phyloP scores from a whole-genome alignment of 805 yeast species.

The Cyberlindnera galapagoensis region DNA sequence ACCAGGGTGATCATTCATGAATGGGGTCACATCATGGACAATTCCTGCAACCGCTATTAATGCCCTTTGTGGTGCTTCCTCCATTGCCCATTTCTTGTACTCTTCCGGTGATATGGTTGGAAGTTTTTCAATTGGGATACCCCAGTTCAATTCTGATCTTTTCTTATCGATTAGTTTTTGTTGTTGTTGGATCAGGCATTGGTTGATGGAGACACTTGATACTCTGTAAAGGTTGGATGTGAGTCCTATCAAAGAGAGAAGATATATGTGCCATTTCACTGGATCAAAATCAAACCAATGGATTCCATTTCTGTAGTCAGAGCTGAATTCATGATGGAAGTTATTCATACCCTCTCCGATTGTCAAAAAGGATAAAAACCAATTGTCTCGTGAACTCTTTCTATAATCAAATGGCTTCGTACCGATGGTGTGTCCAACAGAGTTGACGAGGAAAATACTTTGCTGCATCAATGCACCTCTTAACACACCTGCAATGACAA shows the following conservation, averaged over 20 bases:
- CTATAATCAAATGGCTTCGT: slow-evolving; percentile 68
- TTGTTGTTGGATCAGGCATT: slow-evolving; percentile 71
- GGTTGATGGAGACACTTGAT: slow-evolving; percentile 43
- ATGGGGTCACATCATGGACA: slow-evolving; percentile 89
- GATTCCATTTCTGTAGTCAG: slow-evolving; percentile 75
- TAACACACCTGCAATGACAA: slow-evolving; percentile 70
- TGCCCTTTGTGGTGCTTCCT: slow-evolving; percentile 45
- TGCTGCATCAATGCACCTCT: slow-evolving; percentile 74
- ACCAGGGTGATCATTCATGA: slow-evolving; percentile 91
- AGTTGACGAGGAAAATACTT: slow-evolving; percentile 68
- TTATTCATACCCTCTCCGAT: slow-evolving; percentile 91
- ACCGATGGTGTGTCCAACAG: slow-evolving; percentile 76
- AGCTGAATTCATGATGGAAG: slow-evolving; percentile 93
- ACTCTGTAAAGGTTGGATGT: slow-evolving; percentile 52
- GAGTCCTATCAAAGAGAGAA: slow-evolving; percentile 45
- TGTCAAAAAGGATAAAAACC: slow-evolving; percentile 54
- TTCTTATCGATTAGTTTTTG: slow-evolving; percentile 75
- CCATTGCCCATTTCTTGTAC: slow-evolving; percentile 32
- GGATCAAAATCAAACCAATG: slow-evolving; percentile 80
- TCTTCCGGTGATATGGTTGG: slow-evolving; percentile 61
- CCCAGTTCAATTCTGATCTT: slow-evolving; percentile 83
- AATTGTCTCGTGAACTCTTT: slow-evolving; percentile 67
- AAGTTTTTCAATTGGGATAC: slow-evolving; percentile 81
- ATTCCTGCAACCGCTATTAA: slow-evolving; percentile 84
- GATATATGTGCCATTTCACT: slow-evolving; percentile 61